Base-by-base conservation (phyloP, 2,329 filamentous ascomycete species). In the Arthrobotrys pseudoclavata region DNA sequence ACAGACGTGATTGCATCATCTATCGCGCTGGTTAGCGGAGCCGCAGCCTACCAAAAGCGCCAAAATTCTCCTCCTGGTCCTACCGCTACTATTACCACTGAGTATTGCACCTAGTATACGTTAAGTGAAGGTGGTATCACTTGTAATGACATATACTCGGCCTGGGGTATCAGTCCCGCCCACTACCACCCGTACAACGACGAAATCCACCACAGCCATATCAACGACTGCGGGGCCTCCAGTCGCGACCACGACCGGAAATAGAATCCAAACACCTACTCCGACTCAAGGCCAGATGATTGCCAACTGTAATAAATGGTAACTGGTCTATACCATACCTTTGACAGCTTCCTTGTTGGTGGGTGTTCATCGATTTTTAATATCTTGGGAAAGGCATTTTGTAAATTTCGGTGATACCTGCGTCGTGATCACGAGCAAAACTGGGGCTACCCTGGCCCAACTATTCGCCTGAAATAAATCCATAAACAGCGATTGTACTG, bases 271-370 rank as follows among this genome's bases (percentile, higher is more conserved):
- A 18, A 57, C 52, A 5, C 52, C 52, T 10, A 55, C 50, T 13
- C 52, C 52, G 2, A 57, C 52, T 9, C 52, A 57, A 12, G 9
- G 9, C 4, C 52, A 57, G 6, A 57, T 57, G 52, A 26, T 57
- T 15, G 18, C 52, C 13, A 22, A 37, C 7, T 57, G 52, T 15
- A 57, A 57, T 31, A 57, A 57, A 34, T 57, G 52, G 52, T 57
- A 13, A n/a, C n/a, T 4, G 52, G 10, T 26, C 24, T 22, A 42
- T n/a, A 2, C 4, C 40, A n/a, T 42, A 3, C 40, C 15, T 5
- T 13, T 3, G 34, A 3, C 15, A 53, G n/a, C n/a, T n/a, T n/a
- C n/a, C n/a, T n/a, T n/a, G n/a, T n/a, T n/a, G n/a, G n/a, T n/a
- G n/a, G n/a, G n/a, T n/a, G n/a, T n/a, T n/a, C n/a, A n/a, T n/a